Evolutionary conservation across 805 yeast species (phyloP), one percentile per base, ranked within the genome.

Genomic region (Candida vaughaniae): DNA sequence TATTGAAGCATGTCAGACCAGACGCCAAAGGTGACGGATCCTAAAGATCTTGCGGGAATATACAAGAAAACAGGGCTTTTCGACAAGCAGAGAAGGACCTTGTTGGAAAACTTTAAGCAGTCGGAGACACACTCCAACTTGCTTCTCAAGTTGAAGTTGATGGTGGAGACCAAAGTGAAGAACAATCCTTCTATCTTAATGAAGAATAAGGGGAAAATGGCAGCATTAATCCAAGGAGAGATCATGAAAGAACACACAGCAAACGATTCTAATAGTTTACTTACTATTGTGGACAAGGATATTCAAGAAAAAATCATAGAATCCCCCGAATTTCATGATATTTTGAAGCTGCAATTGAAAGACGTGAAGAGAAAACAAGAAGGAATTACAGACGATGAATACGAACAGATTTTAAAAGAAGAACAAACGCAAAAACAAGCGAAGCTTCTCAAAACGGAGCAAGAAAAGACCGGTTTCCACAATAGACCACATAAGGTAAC

Each of bases 181-280:
- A 58, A 65, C 23, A 78, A 76, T 44, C 80, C 80, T 1, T 53
- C 64, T 14, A 63, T 76, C 12, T 51, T 76, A 15, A 52, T 63
- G 44, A 64, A 73, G 47, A 76, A 75, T 52, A 70, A 64, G 36
- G 80, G 78, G 2, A 72, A 67, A 32, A 60, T 72, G 50, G 72
- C 71, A 0, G 80, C 80, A 0, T 51, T 75, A 40, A 69, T 76
- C 2, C 80, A 75, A 45, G 77, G 80, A 2, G 73, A 70, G 23
- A 64, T 75, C 31, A 62, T 73, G 36, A 50, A 51, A 42, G 51
- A 56, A 33, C 58, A 53, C 33, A 46, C 42, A 27, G 41, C 44
- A 3, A 42, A 43, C 14, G 47, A 38, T 11, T 29, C 15, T 4
- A 41, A 45, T 20, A 40, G 60, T n/a, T 46, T 69, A 14, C 46